Conservation (phyloP, 2,329 filamentous ascomycete genomes). For the Neopestalotiopsis sp. region DNA sequence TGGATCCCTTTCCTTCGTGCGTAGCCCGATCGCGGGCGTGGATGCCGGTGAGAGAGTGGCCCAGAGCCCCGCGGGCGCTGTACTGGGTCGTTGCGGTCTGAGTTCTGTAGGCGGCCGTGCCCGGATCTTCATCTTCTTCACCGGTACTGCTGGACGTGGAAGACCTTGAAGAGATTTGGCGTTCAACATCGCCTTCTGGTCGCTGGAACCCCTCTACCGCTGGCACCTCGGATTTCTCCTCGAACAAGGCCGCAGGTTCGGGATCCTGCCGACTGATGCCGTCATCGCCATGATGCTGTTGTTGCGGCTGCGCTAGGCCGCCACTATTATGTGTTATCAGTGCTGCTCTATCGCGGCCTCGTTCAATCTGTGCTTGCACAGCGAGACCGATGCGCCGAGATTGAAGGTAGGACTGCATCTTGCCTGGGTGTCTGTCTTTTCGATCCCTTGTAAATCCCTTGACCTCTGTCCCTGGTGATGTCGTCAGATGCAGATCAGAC, state of each 20-base stretch:
- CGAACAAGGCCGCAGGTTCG: not conserved
- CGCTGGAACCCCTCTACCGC: not conserved
- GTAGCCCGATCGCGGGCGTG: slow-evolving; percentile 30
- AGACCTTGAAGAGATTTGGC: not conserved
- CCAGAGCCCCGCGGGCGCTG: slow-evolving; percentile 27
- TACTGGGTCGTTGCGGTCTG: slow-evolving; percentile 25
- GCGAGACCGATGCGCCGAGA: slow-evolving; percentile 25
- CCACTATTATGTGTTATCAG: slow-evolving; percentile 20
- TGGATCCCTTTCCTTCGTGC: slow-evolving; percentile 30
- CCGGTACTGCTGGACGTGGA: not conserved
- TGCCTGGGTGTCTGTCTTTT: slow-evolving; percentile 6
- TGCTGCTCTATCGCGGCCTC: slow-evolving; percentile 25
- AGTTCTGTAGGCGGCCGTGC: slow-evolving; percentile 18
- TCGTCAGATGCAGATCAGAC: not conserved
- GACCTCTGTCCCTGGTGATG: not conserved
- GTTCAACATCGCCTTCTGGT: slow-evolving; percentile 2
- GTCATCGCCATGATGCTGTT: not conserved
- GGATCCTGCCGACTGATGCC: not conserved
- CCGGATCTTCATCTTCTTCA: not conserved
- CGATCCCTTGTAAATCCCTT: not conserved
- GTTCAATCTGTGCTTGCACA: slow-evolving; percentile 28
- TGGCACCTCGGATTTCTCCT: not conserved
- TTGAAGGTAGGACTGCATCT: slow-evolving; percentile 31
- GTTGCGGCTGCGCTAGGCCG: not conserved
- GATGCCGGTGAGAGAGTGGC: slow-evolving; percentile 36